Evolutionary conservation across 1,284 basidiomycete genomes (phyloP).

Genomic region (Cryptococcus jaspeensis): DNA sequence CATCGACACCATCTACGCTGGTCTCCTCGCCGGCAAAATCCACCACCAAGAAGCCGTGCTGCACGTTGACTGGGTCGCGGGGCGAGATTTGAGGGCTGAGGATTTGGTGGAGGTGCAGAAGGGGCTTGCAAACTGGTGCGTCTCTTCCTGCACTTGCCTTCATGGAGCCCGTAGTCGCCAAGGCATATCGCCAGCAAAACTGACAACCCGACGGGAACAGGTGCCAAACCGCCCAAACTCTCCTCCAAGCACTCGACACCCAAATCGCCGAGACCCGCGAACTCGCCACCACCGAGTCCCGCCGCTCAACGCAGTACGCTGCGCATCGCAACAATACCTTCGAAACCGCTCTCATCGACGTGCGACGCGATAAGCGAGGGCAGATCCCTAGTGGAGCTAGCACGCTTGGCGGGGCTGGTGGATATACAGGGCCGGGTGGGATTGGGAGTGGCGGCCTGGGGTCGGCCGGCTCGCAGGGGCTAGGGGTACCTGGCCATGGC

Average conservation of each 20-base stretch:
- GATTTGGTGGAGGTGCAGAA: conserved; percentile 62
- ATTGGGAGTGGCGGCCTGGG: no score
- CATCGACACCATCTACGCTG: conserved; percentile 91
- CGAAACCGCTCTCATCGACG: neutral
- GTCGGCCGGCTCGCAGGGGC: no score
- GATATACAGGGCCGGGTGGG: neutral
- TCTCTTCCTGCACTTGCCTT: conserved; percentile 1
- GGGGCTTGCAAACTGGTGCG: conserved; percentile 70
- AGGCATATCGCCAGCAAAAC: neutral
- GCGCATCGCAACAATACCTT: conserved; percentile 55
- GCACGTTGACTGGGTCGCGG: conserved; percentile 86
- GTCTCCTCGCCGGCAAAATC: conserved; percentile 81
- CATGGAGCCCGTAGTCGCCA: no score
- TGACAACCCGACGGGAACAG: conserved; percentile 49
- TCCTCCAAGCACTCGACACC: conserved; percentile 59
- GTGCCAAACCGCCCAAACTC: conserved; percentile 68
- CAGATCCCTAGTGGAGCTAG: neutral
- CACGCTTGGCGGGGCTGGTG: neutral
- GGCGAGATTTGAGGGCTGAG: conserved; percentile 74
- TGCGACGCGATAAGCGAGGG: neutral
- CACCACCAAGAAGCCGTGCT: conserved; percentile 84
- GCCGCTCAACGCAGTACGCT: conserved; percentile 4
- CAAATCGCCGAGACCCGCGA: conserved; percentile 28
- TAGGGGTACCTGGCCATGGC: neutral
- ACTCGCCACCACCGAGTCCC: conserved; percentile 6